A percentile compares a stretch with the other conserved stretches of the same genome.
Evolutionary conservation across 1,139 yeast genomes (phyloP).

Genomic region (Yamadazyma mexicana): DNA sequence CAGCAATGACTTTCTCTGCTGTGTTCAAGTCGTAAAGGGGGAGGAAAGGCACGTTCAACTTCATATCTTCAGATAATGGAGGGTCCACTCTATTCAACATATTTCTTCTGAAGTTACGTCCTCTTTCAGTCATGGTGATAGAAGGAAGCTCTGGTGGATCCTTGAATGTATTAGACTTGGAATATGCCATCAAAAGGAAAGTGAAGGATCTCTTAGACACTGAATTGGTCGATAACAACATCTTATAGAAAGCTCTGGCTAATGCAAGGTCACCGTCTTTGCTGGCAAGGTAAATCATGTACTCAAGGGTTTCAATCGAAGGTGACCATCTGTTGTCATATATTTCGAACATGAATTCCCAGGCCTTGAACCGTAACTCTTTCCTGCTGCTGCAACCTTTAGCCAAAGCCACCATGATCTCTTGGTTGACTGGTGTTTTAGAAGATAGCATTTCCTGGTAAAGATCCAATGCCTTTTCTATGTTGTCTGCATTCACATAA

Average conservation of each 20-base stretch:
- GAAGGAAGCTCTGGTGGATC: constrained; percentile 31
- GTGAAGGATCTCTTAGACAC: constrained; percentile 46
- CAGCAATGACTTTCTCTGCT: constrained; percentile 56
- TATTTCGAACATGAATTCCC: constrained; percentile 77
- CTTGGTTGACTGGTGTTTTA: constrained; percentile 33
- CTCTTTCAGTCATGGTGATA: constrained; percentile 44
- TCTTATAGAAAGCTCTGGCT: constrained; percentile 68
- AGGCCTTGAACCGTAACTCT: constrained; percentile 56
- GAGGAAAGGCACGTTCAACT: constrained; percentile 52
- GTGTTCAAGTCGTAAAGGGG: constrained; percentile 51
- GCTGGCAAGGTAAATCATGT: constrained; percentile 73
- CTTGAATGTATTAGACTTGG: constrained; percentile 28
- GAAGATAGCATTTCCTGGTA: constrained; percentile 63
- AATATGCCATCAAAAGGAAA: constrained; percentile 57
- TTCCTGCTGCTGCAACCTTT: constrained; percentile 66
- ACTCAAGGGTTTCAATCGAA: constrained; percentile 56
- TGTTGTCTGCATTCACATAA: constrained; percentile 58
- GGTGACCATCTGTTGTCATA: constrained; percentile 52
- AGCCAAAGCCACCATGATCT: constrained; percentile 65
- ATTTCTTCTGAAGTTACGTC: constrained; percentile 47
- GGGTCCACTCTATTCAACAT: constrained; percentile 28
- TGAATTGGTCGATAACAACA: constrained; percentile 46
- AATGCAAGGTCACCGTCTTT: constrained; percentile 77
- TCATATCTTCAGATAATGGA: constrained; percentile 6
- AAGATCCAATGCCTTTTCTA: constrained; percentile 75